A percentile compares a stretch with the other conserved stretches of the same genome.
These are phyloP conservation scores for Madurella mycetomatis DNA, from an alignment of 2,329 filamentous ascomycete species.

Conservation along the genomic window DNA sequence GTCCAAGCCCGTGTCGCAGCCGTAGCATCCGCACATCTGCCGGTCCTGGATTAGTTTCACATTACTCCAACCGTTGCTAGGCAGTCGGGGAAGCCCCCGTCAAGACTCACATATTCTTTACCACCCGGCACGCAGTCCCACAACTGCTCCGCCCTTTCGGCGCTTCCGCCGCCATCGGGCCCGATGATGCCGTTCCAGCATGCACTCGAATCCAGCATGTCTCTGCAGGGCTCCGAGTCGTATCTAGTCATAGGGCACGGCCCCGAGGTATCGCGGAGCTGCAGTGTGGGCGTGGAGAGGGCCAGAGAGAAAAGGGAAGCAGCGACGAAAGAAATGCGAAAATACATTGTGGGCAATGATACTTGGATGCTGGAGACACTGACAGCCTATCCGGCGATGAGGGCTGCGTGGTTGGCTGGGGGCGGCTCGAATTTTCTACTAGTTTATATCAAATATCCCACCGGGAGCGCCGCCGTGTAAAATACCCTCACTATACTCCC, in stretches of 20 bases:
- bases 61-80: background rate
- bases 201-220: slow-evolving; percentile 5
- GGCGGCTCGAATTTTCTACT: too few relatives aligned
- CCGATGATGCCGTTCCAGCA: slow-evolving; percentile 13
- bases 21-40: slow-evolving; percentile 9
- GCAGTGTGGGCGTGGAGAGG: background rate
- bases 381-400: too few relatives aligned
- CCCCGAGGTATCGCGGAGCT: background rate
- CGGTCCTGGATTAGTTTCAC: background rate
- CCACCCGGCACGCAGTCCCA: slow-evolving; percentile 9
- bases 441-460: too few relatives aligned
- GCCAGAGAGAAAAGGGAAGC: background rate
- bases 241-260: slow-evolving; percentile 2
- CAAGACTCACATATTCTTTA: slow-evolving; percentile 4
- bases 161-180: slow-evolving; percentile 3
- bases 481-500: too few relatives aligned
- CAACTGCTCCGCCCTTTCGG: background rate
- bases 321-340: background rate
- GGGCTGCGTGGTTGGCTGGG: too few relatives aligned
- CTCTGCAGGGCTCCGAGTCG: slow-evolving; percentile 5
- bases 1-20: slow-evolving; percentile 7
- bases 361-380: too few relatives aligned
- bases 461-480: too few relatives aligned
- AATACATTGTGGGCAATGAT: background rate
- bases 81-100: background rate